Conservation (phyloP, 1,284 basidiomycete genomes). For the Ceratobasidium sp. region DNA sequence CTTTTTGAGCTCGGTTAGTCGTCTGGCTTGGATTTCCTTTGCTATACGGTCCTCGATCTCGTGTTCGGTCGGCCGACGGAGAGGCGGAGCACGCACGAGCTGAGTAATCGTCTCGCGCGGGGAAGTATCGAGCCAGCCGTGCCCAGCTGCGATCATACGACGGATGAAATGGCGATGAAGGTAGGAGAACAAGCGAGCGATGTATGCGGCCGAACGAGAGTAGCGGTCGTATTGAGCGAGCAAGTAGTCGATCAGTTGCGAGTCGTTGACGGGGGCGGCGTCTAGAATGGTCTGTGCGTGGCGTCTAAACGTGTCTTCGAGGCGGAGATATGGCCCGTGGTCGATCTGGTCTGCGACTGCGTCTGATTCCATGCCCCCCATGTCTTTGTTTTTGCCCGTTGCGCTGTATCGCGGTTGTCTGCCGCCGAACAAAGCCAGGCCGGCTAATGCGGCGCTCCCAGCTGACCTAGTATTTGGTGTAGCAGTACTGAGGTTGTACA, state of each 20-base stretch:
- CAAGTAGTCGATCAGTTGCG: constrained; percentile 25
- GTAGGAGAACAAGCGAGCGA: constrained; percentile 49
- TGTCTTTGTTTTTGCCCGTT: constrained; percentile 25
- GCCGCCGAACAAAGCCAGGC: constrained; percentile 21
- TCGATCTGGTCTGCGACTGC: constrained; percentile 31
- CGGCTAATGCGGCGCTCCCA: constrained; percentile 11
- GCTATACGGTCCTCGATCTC: constrained; percentile 31
- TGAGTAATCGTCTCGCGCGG: constrained; percentile 36
- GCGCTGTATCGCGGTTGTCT: constrained; percentile 7
- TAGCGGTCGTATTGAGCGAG: constrained; percentile 36
- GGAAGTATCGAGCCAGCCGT: constrained; percentile 46
- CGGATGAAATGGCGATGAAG: constrained; percentile 49
- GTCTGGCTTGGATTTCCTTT: constrained; percentile 36
- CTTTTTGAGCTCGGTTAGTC: constrained; percentile 47
- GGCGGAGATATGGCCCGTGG: constrained; percentile 34
- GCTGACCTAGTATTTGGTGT: not conserved
- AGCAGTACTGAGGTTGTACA: constrained; percentile 38
- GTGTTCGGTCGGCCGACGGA: constrained; percentile 18
- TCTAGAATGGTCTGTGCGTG: constrained; percentile 16
- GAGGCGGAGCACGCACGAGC: constrained; percentile 28
- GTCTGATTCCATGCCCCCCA: constrained; percentile 16
- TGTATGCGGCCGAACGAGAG: constrained; percentile 44
- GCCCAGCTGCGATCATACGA: constrained; percentile 48
- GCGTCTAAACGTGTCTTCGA: constrained; percentile 31
- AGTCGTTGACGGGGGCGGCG: constrained; percentile 32